Conservation (phyloP, 371 early-diverging fungal genomes). For the Amoeboaphelidium protococcarum region DNA sequence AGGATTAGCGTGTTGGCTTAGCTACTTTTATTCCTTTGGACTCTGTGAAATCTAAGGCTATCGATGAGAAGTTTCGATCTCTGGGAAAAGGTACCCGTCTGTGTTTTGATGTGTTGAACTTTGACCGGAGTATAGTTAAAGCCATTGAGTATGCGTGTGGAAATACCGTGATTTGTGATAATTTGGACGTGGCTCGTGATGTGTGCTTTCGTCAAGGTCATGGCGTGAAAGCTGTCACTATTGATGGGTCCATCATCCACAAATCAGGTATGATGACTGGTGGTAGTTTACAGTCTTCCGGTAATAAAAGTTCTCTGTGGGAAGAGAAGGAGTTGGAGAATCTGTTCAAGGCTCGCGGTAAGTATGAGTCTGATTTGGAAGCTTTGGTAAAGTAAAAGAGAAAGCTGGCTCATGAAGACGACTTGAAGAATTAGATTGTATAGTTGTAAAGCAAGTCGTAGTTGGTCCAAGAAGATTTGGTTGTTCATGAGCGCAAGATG, state of each 20-base stretch:
- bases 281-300: conserved; percentile 5
- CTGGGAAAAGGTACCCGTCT: conserved; percentile 32
- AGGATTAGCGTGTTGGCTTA: conserved; percentile 72
- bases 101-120: conserved; percentile 67
- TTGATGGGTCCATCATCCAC: conserved; percentile 89
- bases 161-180: conserved; percentile 66
- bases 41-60: conserved; percentile 31
- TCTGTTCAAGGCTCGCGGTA: background rate
- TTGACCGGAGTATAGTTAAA: conserved; percentile 37
- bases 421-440: conserved; percentile 8
- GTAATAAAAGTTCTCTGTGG: no score
- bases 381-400: no score
- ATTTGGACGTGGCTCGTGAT: conserved; percentile 45
- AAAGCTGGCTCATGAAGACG: background rate
- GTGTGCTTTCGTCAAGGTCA: conserved; percentile 50
- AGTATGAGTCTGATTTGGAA: background rate
- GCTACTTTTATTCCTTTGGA: conserved; percentile 87
- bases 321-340: background rate
- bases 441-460: background rate
- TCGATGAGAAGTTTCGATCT: conserved; percentile 52
- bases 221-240: conserved; percentile 67
- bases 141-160: conserved; percentile 72
- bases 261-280: conserved; percentile 63
- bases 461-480: background rate
- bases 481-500: background rate